Evolutionary conservation across 371 early-diverging fungal species (phyloP), one percentile per base, ranked within the genome.

Genomic region (Syncephalastrum monosporum): DNA sequence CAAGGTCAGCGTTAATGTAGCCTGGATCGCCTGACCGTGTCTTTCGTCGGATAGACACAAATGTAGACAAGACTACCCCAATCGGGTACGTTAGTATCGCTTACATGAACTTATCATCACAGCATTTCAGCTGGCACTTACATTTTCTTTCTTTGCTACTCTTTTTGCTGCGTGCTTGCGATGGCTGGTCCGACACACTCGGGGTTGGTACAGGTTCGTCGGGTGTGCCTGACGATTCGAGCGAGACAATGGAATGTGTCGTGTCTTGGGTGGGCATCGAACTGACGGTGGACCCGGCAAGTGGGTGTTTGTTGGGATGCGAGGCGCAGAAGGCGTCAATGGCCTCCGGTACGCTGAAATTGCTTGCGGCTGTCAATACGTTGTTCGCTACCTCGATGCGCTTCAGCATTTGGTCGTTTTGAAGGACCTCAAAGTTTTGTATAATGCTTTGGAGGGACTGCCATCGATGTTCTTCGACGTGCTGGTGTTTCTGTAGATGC

Each of bases 391-490:
- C 61, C 66, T 78, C 73, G 13, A 69, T 65, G 23, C 75, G 74
- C 61, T 80, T 69, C 17, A 72, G 55, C 52, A 72, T 44, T 47
- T 71, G 63, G 47, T 74, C 74, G 51, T 72, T 74, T 50, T 84
- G 85, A 23, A 81, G 54, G 2, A 70, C 59, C 60, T 81, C 82
- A 50, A 82, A 84, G 2, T 57, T 52, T 15, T 61, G 61, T 6
- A 80, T 64, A 6, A 56, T 45, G 12, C 64, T 67, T 54, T 80
- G 78, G 19, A 81, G 15, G 23, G 58, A 60, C 5, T 72, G 59
- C 55, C 70, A 74, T 13, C 82, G 73, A 41, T 59, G 47, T 44
- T 79, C 74, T 57, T 84, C 85, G 21, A 82, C 62, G 8, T 55
- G 15, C 69, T 82, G 78, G 42, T 68, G 71, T 72, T 74, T 75